Conservation (phyloP, 495 filamentous ascomycete species). For the Aspergillus cristatus region DNA sequence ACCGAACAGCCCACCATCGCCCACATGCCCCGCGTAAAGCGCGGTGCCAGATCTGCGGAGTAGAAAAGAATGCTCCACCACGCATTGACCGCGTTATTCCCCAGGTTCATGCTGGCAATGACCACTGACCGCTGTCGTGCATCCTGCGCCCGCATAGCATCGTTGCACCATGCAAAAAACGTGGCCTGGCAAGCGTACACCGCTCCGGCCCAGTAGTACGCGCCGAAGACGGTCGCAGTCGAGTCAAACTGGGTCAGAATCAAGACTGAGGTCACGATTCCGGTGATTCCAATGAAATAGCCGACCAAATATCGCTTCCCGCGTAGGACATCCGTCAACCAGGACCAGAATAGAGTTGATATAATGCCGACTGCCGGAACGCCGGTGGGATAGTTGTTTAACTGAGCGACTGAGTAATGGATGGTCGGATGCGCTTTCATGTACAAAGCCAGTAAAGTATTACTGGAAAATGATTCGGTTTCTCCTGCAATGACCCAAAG, state of each 20-base stretch:
- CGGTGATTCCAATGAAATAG: constrained; percentile 44
- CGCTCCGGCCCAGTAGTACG: constrained; percentile 46
- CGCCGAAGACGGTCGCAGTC: constrained; percentile 35
- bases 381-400: constrained; percentile 42
- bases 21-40: constrained; percentile 51
- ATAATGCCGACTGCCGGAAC: constrained; percentile 41
- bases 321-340: constrained; percentile 41
- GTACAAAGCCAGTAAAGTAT: constrained; percentile 28
- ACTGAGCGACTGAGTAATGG: constrained; percentile 32
- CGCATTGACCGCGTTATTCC: constrained; percentile 45
- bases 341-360: constrained; percentile 44
- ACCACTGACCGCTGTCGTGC: constrained; percentile 38
- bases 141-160: constrained; percentile 39
- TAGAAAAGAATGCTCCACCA: constrained; percentile 63
- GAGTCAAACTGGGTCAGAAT: constrained; percentile 36
- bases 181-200: constrained; percentile 51
- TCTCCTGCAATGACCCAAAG: constrained; percentile 42
- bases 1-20: constrained; percentile 48
- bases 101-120: constrained; percentile 48
- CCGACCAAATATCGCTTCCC: constrained; percentile 43
- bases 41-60: constrained; percentile 46
- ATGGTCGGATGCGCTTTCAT: constrained; percentile 26
- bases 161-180: constrained; percentile 56
- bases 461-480: constrained; percentile 42
- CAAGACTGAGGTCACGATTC: constrained; percentile 36